Base-by-base conservation (phyloP, 78 protist species). In the Tieghemostelium lacteum region DNA sequence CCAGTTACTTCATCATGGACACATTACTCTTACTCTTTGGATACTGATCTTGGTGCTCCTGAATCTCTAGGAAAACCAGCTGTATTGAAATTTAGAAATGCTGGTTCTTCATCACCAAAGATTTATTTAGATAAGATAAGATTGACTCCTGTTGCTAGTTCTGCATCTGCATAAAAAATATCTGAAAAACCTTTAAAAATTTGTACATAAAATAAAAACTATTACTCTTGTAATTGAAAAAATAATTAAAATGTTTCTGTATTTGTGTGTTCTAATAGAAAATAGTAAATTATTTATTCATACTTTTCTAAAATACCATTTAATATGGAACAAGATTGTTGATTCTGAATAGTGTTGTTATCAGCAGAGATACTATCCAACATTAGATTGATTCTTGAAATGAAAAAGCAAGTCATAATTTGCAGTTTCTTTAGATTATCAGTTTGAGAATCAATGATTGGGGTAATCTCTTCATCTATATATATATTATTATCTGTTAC, bases 11-110 rank as follows among this genome's bases (percentile, higher is more conserved):
- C 91, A 1, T 3, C 57, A 2, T 83, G 91, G 91, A 69, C 70
- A 1, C 66, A 83, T 69, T 60, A 28, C 39, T 22, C 77, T 10
- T 83, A 45, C 54, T 26, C 75, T 33, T 4, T 83, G n/a, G 29
- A 22, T 0, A 33, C 34, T 1, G 61, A 66, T n/a, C 19, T 83
- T 20, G 91, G 78, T 57, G 78, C 91, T 0, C 91, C 91, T 20
- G 70, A n/a, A 0, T 52, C 73, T 12, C 50, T 83, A 5, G 91
- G 91, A 31, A 66, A 69, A 52, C 91, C 91, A 69, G 16, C 91
- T 45, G 26, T 60, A 2, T 52, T 83, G n/a, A 73, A 66, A 67
- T 83, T 83, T 58, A 66, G 91, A 66, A 83, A 57, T 16, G 34
- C 55, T 37, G 73, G 75, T 36, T 24, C 63, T 10, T 61, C 85